A percentile compares a stretch with the other conserved stretches of the same genome.
Conservation (phyloP, 495 filamentous ascomycete species). For the Cercophora newfieldiana region DNA sequence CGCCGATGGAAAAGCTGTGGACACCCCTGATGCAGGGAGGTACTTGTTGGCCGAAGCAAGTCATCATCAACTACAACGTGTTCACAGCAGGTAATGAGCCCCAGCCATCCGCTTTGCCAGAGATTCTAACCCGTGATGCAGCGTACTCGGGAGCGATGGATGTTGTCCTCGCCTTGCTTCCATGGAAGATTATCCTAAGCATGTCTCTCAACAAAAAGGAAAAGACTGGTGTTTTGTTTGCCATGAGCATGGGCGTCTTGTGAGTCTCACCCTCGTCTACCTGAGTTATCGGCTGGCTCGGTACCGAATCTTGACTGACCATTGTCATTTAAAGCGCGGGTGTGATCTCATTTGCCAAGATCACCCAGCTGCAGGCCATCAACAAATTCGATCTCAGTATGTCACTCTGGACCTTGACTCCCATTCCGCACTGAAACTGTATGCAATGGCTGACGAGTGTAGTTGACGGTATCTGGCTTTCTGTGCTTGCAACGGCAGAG, state of each 20-base stretch:
- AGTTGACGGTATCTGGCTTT: not conserved
- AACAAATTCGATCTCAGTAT: constrained; percentile 2
- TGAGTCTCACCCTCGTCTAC: constrained; percentile 7
- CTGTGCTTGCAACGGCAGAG: not conserved
- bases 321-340: not conserved
- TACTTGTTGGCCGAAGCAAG: not conserved
- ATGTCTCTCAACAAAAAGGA: constrained; percentile 39
- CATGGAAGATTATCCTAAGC: constrained; percentile 41
- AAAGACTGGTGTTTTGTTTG: constrained; percentile 36
- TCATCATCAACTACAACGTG: not conserved
- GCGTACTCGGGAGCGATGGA: constrained; percentile 39
- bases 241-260: constrained; percentile 44
- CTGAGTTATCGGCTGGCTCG: too few species aligned
- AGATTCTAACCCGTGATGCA: constrained; percentile 1
- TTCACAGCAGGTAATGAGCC: not conserved
- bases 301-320: not conserved
- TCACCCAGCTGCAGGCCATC: constrained; percentile 2
- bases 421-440: too few species aligned
- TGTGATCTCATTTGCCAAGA: not conserved
- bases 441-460: not conserved
- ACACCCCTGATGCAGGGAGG: not conserved
- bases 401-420: not conserved
- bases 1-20: not conserved
- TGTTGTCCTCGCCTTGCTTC: constrained; percentile 36
- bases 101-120: not conserved